These are phyloP conservation scores for Cardiospermum halicacabum DNA, from an alignment of 345 rosid genomes.

Conservation along the genomic window DNA sequence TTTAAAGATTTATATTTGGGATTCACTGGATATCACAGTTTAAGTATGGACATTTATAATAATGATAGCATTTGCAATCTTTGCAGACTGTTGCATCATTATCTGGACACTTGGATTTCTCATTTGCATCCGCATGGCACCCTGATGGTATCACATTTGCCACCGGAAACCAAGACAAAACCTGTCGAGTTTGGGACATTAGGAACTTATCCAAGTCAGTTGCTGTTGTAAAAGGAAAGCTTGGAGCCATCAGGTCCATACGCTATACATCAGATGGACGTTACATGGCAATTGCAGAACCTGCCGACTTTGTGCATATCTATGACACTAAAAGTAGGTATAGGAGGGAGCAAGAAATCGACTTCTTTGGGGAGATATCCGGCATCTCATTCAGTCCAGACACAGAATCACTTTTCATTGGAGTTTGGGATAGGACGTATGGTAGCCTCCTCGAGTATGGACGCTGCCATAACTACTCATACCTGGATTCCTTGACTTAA, in stretches of 20 bases:
- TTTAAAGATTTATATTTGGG: neutral
- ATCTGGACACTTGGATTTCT: conserved; percentile 64
- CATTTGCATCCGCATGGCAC: conserved; percentile 86
- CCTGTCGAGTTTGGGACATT: conserved; percentile 70
- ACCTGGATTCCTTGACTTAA: conserved; percentile 60
- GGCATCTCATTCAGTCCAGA: conserved; percentile 80
- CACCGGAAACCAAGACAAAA: conserved; percentile 83
- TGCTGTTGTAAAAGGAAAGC: conserved; percentile 63
- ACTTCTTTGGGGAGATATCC: conserved; percentile 81
- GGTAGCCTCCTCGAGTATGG: conserved; percentile 80
- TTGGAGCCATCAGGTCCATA: conserved; percentile 68
- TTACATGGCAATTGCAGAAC: conserved; percentile 76
- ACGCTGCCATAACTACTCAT: conserved; percentile 56
- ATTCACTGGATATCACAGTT: no score
- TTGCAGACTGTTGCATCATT: conserved; percentile 43
- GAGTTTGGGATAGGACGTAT: conserved; percentile 84
- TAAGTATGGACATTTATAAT: neutral
- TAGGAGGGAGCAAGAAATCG: conserved; percentile 70
- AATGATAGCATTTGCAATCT: conserved; percentile 2
- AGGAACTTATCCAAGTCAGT: conserved; percentile 53
- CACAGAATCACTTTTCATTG: conserved; percentile 68
- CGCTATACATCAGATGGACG: conserved; percentile 61
- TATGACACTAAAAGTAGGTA: conserved; percentile 55
- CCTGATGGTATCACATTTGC: conserved; percentile 70
- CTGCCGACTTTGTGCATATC: conserved; percentile 81